These are phyloP conservation scores for Ceratobasidium sp. DNA, from an alignment of 1,284 basidiomycete genomes.

Conservation along the genomic window DNA sequence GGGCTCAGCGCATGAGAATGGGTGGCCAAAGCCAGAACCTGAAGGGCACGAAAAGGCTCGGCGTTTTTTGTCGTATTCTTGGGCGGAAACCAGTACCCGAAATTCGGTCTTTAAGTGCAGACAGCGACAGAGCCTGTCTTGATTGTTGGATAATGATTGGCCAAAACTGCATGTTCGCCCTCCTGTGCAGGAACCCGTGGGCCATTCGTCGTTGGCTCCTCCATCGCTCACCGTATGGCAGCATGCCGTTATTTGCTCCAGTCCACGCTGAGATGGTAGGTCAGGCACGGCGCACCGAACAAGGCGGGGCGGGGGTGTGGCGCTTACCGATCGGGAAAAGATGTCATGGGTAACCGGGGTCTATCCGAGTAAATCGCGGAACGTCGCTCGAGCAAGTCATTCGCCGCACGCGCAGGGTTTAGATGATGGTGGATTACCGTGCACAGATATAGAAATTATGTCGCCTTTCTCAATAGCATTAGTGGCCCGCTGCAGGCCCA, in stretches of 20 bases:
- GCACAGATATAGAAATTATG: conserved; percentile 32
- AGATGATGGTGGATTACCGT: conserved; percentile 38
- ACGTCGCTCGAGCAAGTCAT: conserved; percentile 37
- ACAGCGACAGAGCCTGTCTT: conserved; percentile 5
- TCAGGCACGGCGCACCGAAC: neutral
- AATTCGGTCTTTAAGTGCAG: too few relatives aligned
- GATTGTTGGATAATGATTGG: conserved; percentile 5
- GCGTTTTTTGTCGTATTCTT: conserved; percentile 14
- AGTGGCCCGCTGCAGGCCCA: neutral
- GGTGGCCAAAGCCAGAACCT: conserved; percentile 3
- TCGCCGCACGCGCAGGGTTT: conserved; percentile 37
- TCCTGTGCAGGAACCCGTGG: conserved; percentile 1
- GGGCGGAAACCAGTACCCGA: too few relatives aligned
- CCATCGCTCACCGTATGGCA: conserved; percentile 23
- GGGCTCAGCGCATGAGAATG: conserved; percentile 7
- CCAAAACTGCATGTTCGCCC: conserved; percentile 14
- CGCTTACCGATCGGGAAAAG: neutral
- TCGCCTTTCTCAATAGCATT: conserved; percentile 10
- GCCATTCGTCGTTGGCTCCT: conserved; percentile 29
- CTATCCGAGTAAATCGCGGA: conserved; percentile 38
- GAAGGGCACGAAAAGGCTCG: conserved; percentile 26
- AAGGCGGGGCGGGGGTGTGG: too few relatives aligned
- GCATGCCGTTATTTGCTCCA: neutral
- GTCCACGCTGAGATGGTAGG: neutral
- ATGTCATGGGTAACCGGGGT: conserved; percentile 35